Evolutionary conservation across 345 rosid genomes (phyloP).

Genomic region (Turnera subulata): DNA sequence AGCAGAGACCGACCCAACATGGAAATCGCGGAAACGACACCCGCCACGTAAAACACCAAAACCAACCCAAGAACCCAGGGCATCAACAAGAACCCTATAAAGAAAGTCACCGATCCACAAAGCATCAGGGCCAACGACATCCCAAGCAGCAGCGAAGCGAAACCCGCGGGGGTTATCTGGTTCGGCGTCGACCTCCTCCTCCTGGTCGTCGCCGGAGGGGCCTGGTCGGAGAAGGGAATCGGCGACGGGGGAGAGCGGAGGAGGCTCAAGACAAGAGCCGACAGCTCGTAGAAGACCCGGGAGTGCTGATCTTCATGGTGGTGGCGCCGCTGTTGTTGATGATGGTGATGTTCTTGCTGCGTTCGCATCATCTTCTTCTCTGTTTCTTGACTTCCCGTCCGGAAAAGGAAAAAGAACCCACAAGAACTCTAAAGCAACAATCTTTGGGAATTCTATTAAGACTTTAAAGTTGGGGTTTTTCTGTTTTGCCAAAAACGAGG

Average conservation of each 20-base stretch:
- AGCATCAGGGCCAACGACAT: conserved; percentile 74
- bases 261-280: conserved; percentile 53
- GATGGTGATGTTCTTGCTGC: not conserved
- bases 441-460: too few relatives aligned
- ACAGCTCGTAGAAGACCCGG: conserved; percentile 57
- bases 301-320: conserved; percentile 52
- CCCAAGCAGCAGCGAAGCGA: conserved; percentile 80
- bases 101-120: conserved; percentile 91
- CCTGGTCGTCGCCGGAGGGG: conserved; percentile 9
- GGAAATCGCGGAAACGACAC: conserved; percentile 66
- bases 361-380: conserved; percentile 57
- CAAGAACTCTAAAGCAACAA: not conserved
- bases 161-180: conserved; percentile 76
- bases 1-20: conserved; percentile 58
- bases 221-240: conserved; percentile 34
- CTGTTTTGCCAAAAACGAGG: conserved; percentile 31
- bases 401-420: not conserved
- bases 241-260: conserved; percentile 68
- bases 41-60: conserved; percentile 70
- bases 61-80: conserved; percentile 87
- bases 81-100: conserved; percentile 86
- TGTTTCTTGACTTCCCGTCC: not conserved
- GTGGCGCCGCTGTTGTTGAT: conserved; percentile 7
- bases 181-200: conserved; percentile 26
- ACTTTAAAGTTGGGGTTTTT: not conserved